phyloP scores from a whole-genome alignment of 495 filamentous ascomycete genomes.

The Hamigera avellanea region DNA sequence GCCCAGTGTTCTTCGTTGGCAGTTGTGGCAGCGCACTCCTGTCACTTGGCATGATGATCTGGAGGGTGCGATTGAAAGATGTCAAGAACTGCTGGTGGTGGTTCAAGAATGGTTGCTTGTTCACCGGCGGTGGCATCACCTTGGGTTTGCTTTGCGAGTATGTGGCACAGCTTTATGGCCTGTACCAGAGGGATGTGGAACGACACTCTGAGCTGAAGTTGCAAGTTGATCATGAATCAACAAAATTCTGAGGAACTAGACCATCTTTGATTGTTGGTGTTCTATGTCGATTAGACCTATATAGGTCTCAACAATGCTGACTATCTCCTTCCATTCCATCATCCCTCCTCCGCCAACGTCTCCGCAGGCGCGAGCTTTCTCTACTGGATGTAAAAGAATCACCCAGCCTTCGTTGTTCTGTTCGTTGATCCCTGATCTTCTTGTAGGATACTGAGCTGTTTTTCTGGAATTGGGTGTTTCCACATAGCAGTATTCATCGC shows the following conservation, averaged over 20 bases:
- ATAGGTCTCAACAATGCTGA: conserved; percentile 40
- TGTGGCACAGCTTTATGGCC: conserved; percentile 21
- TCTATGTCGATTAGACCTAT: background rate
- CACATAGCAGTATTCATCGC: conserved; percentile 74
- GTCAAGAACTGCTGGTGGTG: conserved; percentile 93
- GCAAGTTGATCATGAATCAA: background rate
- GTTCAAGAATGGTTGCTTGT: conserved; percentile 68
- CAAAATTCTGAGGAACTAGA: background rate
- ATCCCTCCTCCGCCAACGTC: conserved; percentile 68
- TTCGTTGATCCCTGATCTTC: background rate
- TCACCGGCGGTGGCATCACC: conserved; percentile 57
- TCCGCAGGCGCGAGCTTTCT: conserved; percentile 73
- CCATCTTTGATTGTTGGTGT: background rate
- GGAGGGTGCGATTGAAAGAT: conserved; percentile 70
- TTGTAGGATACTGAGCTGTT: conserved; percentile 49
- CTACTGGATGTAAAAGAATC: conserved; percentile 53
- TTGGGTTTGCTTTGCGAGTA: conserved; percentile 56
- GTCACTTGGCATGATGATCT: conserved; percentile 78
- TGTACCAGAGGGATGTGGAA: conserved; percentile 14
- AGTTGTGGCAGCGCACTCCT: conserved; percentile 73
- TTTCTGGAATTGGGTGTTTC: conserved; percentile 56
- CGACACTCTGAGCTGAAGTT: background rate
- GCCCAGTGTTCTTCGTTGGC: conserved; percentile 74
- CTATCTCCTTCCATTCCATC: conserved; percentile 65
- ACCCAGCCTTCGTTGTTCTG: conserved; percentile 55